phyloP scores from a whole-genome alignment of 202 grass and related monocot genomes.

The Panicum hallii region DNA sequence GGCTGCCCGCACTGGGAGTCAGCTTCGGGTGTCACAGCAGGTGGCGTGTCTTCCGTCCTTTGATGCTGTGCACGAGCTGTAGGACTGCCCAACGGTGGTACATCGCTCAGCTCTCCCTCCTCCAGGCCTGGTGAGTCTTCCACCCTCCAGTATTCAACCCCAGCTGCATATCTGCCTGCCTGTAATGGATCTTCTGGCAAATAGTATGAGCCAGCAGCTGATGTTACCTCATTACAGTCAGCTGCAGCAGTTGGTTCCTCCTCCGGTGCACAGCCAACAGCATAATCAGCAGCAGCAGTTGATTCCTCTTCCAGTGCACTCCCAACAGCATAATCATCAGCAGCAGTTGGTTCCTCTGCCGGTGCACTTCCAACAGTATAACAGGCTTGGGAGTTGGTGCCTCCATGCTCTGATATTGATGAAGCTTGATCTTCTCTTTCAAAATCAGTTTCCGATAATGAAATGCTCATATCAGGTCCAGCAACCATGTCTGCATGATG shows the following conservation, averaged over 20 bases:
- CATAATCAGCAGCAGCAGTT: not conserved
- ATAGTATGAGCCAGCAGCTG: not conserved
- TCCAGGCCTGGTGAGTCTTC: conserved; percentile 42
- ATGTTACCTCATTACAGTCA: conserved; percentile 14
- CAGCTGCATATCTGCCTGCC: conserved; percentile 6
- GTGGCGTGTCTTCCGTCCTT: not conserved
- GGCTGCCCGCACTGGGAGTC: conserved; percentile 6
- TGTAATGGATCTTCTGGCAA: not conserved
- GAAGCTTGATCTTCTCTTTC: conserved; percentile 25
- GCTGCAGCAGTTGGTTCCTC: not conserved
- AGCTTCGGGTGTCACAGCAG: not conserved
- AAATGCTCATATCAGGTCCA: conserved; percentile 66
- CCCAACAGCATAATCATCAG: conserved; percentile 11
- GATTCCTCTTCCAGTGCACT: conserved; percentile 17
- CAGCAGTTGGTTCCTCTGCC: conserved; percentile 1
- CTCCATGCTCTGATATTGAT: conserved; percentile 11
- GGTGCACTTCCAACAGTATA: conserved; percentile 21
- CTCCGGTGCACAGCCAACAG: conserved; percentile 3
- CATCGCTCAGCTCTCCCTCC: conserved; percentile 27
- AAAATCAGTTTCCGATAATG: conserved; percentile 46
- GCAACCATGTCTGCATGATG: conserved; percentile 2
- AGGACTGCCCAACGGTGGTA: not conserved
- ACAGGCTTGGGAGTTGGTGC: not conserved
- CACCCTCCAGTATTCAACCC: conserved; percentile 36
- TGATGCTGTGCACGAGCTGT: conserved; percentile 22